These are phyloP conservation scores for Oldenlandia corymbosa DNA, from an alignment of 257 asterid genomes.

Conservation along the genomic window DNA sequence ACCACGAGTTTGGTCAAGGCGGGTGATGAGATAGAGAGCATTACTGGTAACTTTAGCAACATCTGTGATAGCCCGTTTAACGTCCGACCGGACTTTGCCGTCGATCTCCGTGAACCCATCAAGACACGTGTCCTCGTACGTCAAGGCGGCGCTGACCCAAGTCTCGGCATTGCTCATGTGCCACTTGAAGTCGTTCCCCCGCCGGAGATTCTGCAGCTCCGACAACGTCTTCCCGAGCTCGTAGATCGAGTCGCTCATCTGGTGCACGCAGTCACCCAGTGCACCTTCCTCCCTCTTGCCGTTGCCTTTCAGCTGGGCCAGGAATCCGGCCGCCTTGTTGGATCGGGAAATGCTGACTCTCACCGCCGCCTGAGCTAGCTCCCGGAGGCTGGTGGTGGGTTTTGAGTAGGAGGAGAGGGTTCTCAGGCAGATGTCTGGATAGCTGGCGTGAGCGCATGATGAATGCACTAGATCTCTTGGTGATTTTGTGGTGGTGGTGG, in stretches of 20 bases:
- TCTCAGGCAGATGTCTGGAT: slow-evolving; percentile 71
- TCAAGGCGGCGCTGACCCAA: slow-evolving; percentile 94
- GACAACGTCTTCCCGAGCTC: slow-evolving; percentile 56
- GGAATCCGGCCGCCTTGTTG: slow-evolving; percentile 32
- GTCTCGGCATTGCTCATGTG: slow-evolving; percentile 92
- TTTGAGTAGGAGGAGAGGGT: slow-evolving; percentile 68
- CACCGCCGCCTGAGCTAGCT: slow-evolving; percentile 67
- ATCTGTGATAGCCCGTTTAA: slow-evolving; percentile 44
- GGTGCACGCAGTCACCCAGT: slow-evolving; percentile 63
- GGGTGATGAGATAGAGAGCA: slow-evolving; percentile 74
- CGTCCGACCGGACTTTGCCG: slow-evolving; percentile 52
- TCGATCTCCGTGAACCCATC: slow-evolving; percentile 73
- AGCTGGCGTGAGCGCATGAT: slow-evolving; percentile 86
- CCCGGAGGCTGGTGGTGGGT: slow-evolving; percentile 59
- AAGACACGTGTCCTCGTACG: slow-evolving; percentile 81
- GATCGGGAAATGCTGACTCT: slow-evolving; percentile 59
- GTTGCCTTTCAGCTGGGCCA: slow-evolving; percentile 30
- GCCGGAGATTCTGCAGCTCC: slow-evolving; percentile 53
- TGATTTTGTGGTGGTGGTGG: slow-evolving; percentile 7
- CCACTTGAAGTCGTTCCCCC: slow-evolving; percentile 63
- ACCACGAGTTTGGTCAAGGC: slow-evolving; percentile 34
- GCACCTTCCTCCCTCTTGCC: slow-evolving; percentile 52
- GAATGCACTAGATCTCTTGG: slow-evolving; percentile 43
- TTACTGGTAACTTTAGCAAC: slow-evolving; percentile 83
- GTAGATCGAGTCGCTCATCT: slow-evolving; percentile 60